These are phyloP conservation scores for Suillus cothurnatus DNA, from an alignment of 768 basidiomycete species.

Conservation along the genomic window DNA sequence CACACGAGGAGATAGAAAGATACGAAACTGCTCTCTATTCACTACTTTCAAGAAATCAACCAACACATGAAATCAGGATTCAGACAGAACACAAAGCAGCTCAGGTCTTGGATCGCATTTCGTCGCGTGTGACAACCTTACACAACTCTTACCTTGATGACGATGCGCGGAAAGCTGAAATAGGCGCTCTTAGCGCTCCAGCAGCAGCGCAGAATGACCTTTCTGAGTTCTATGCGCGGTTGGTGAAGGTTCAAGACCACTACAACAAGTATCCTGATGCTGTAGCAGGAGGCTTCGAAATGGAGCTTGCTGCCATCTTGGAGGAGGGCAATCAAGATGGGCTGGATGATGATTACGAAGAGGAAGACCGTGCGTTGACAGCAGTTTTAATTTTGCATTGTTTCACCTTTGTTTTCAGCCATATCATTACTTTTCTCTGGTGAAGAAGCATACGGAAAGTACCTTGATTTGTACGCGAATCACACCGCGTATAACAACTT, in stretches of 20 bases:
- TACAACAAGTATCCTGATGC: slow-evolving; percentile 95
- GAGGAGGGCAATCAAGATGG: slow-evolving; percentile 75
- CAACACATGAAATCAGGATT: slow-evolving; percentile 62
- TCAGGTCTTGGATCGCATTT: slow-evolving; percentile 86
- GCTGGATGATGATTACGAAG: slow-evolving; percentile 72
- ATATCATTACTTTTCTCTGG: slow-evolving; percentile 90
- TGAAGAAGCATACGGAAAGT: slow-evolving; percentile 94
- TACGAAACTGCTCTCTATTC: slow-evolving; percentile 87
- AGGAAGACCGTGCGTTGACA: slow-evolving; percentile 78
- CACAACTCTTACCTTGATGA: slow-evolving; percentile 78
- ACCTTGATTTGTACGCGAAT: slow-evolving; percentile 88
- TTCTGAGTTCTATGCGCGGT: slow-evolving; percentile 93
- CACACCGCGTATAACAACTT: slow-evolving; percentile 91
- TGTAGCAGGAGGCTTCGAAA: slow-evolving; percentile 76
- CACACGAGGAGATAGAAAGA: slow-evolving; percentile 94
- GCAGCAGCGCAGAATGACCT: slow-evolving; percentile 66
- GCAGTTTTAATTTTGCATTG: not conserved
- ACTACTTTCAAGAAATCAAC: slow-evolving; percentile 68
- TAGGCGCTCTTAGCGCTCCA: slow-evolving; percentile 60
- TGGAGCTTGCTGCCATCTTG: slow-evolving; percentile 79
- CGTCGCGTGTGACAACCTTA: slow-evolving; percentile 64
- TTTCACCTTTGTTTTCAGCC: slow-evolving; percentile 45
- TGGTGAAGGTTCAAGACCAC: slow-evolving; percentile 96
- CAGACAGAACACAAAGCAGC: slow-evolving; percentile 89
- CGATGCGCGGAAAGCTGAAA: slow-evolving; percentile 68